Percentiles rank a stretch among this genome's conserved stretches.
phyloP scores from a whole-genome alignment of 108 stramenopile species.

The Poteriospumella lacustris region DNA sequence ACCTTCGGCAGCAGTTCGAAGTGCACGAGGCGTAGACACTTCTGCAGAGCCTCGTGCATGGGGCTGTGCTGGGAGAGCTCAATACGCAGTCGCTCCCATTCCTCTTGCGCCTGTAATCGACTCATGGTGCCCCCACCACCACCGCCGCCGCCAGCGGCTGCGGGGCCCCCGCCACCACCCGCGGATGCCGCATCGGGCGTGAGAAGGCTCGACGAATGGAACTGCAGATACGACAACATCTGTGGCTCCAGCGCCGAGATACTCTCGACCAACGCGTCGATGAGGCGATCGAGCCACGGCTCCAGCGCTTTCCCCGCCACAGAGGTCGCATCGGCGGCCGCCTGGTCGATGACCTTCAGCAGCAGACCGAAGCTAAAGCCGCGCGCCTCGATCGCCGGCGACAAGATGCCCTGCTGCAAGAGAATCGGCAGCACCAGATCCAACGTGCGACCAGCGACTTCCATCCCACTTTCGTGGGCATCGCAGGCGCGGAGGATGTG shows the following conservation, averaged over 20 bases:
- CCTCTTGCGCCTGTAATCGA: too few relatives aligned
- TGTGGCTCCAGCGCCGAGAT: slow-evolving; percentile 15
- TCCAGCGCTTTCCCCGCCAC: too few relatives aligned
- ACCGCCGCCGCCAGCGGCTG: too few relatives aligned
- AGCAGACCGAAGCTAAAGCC: not conserved
- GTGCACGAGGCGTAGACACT: not conserved
- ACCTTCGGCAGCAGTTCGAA: not conserved
- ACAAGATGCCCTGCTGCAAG: not conserved
- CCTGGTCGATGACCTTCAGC: not conserved
- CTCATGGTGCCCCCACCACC: too few relatives aligned
- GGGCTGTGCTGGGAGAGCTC: too few relatives aligned
- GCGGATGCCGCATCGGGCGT: too few relatives aligned
- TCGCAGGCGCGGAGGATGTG: not conserved
- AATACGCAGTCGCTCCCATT: too few relatives aligned
- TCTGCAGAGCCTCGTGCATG: not conserved
- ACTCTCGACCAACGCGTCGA: not conserved
- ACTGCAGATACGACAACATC: slow-evolving; percentile 4
- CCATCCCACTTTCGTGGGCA: not conserved
- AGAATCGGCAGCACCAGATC: not conserved
- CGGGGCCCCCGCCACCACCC: too few relatives aligned
- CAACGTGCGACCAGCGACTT: not conserved
- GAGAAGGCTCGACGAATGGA: not conserved
- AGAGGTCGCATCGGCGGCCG: not conserved
- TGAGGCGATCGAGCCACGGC: not conserved
- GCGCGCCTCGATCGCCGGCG: slow-evolving; percentile 1